These are phyloP conservation scores for Trichosporon coremiiforme DNA, from an alignment of 1,284 basidiomycete genomes.

Conservation along the genomic window DNA sequence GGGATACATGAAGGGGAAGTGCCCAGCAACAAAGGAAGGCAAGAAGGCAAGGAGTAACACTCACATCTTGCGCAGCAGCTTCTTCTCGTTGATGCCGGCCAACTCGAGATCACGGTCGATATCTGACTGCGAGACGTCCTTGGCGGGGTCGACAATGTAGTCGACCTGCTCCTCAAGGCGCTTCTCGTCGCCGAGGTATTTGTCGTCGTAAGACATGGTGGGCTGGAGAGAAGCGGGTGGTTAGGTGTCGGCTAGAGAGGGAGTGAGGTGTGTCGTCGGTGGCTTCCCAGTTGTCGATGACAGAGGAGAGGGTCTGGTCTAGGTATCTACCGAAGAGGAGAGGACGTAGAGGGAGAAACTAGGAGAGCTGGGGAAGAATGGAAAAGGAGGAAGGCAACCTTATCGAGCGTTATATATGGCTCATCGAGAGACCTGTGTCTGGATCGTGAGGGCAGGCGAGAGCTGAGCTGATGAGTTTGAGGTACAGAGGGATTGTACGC, in stretches of 20 bases:
- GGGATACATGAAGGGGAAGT: not conserved
- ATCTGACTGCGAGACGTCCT: constrained; percentile 14
- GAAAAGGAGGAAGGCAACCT: not conserved
- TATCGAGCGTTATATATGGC: not conserved
- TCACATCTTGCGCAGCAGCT: constrained; percentile 14
- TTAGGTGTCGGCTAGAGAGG: not conserved
- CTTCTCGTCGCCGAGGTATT: constrained; percentile 13
- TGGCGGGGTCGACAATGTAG: constrained; percentile 5
- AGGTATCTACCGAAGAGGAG: not conserved
- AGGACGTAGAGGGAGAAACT: not conserved
- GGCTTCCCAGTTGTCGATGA: not conserved
- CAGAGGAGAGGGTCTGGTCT: not conserved
- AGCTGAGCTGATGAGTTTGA: not conserved
- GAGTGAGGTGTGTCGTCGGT: constrained; percentile 1
- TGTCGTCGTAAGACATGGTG: constrained; percentile 7
- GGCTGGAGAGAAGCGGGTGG: not conserved
- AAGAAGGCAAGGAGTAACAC: not conserved
- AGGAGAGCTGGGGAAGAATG: not conserved
- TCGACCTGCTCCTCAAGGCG: not conserved
- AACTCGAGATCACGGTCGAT: constrained; percentile 9
- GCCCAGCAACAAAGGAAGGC: not conserved
- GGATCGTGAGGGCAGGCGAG: not conserved
- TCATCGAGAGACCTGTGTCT: not conserved
- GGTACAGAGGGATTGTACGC: not conserved
- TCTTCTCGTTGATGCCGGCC: constrained; percentile 11